Percentiles rank a stretch among this genome's conserved stretches.
These are phyloP conservation scores for Sporothrix luriei DNA, from an alignment of 2,329 filamentous ascomycete genomes.

Conservation along the genomic window DNA sequence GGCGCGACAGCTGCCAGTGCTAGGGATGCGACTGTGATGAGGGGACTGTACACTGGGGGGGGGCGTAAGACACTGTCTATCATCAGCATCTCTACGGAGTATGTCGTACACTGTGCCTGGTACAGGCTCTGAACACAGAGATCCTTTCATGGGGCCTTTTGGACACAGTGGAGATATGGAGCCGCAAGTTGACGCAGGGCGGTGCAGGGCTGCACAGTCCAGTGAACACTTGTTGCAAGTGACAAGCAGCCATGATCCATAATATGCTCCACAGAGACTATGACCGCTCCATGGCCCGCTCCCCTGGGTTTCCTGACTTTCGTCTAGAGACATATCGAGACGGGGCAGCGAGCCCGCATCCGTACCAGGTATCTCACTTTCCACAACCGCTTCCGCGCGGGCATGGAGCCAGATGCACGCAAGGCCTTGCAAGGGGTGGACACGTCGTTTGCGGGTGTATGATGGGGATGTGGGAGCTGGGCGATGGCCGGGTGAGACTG, in stretches of 20 bases:
- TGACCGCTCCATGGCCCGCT: slow-evolving; percentile 7
- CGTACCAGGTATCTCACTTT: slow-evolving; percentile 6
- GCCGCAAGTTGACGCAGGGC: slow-evolving; percentile 8
- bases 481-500: neutral
- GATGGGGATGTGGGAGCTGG: slow-evolving; percentile 15
- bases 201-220: slow-evolving; percentile 20
- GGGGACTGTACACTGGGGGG: neutral
- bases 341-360: neutral
- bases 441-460: slow-evolving; percentile 18
- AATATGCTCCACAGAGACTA: neutral
- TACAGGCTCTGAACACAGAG: neutral
- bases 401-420: slow-evolving; percentile 15
- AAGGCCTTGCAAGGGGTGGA: slow-evolving; percentile 13
- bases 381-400: neutral
- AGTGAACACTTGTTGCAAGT: neutral
- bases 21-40: slow-evolving; percentile 26
- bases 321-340: slow-evolving; percentile 6
- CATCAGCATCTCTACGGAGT: neutral
- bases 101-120: neutral
- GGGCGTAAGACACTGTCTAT: neutral
- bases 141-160: neutral
- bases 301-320: neutral
- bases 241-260: neutral
- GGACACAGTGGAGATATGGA: slow-evolving; percentile 8
- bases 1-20: slow-evolving; percentile 14